Percentiles rank a stretch among this genome's conserved stretches.
These are phyloP conservation scores for Agaricus sinodeliciosus DNA, from an alignment of 768 basidiomycete genomes.

Conservation along the genomic window DNA sequence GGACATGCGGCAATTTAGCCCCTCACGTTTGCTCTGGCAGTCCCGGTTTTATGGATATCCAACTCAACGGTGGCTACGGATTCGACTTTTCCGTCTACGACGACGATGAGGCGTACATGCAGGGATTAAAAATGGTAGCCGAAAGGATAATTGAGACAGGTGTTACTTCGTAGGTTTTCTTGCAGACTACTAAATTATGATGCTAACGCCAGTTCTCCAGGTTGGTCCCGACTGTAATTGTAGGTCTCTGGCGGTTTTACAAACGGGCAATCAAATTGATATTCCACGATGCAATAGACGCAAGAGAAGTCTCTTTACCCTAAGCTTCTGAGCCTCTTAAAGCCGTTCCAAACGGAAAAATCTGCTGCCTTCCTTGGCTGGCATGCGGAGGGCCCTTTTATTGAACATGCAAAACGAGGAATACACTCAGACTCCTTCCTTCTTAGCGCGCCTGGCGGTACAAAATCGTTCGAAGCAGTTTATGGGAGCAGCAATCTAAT, in stretches of 20 bases:
- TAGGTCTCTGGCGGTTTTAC: conserved; percentile 25
- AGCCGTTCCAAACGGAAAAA: conserved; percentile 53
- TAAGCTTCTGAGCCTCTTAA: conserved; percentile 58
- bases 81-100: conserved; percentile 84
- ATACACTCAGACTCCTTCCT: conserved; percentile 72
- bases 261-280: not conserved
- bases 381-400: conserved; percentile 90
- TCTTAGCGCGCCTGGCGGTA: conserved; percentile 53
- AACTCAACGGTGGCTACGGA: conserved; percentile 86
- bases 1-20: not conserved
- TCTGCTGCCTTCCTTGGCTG: conserved; percentile 80
- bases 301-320: conserved; percentile 74
- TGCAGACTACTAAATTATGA: too few species aligned
- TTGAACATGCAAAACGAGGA: conserved; percentile 76
- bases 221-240: conserved; percentile 65
- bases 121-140: conserved; percentile 65
- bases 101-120: conserved; percentile 58
- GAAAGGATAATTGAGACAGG: conserved; percentile 81
- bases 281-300: conserved; percentile 38
- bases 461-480: conserved; percentile 62
- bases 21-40: conserved; percentile 26
- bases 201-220: conserved; percentile 24
- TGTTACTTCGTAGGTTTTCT: conserved; percentile 68
- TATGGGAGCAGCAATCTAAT: conserved; percentile 65
- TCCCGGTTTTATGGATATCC: conserved; percentile 82